Evolutionary conservation across 768 basidiomycete species (phyloP), one percentile per base, ranked within the genome.

Genomic region (Gelatoporia subvermispora): DNA sequence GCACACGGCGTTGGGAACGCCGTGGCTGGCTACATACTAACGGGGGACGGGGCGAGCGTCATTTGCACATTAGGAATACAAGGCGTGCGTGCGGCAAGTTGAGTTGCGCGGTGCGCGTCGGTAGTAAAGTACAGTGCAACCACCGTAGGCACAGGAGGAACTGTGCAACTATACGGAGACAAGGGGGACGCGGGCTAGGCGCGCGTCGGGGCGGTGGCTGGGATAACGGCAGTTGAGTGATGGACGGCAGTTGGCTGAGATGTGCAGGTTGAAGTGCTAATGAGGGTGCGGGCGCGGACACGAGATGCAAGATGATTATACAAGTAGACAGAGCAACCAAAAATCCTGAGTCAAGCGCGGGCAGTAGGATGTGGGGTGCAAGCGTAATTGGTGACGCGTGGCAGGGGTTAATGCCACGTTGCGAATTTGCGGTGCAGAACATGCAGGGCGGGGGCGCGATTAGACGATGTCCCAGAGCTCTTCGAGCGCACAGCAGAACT

Each of bases 401-500:
- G n/a, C n/a, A n/a, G n/a, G n/a, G n/a, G n/a, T n/a, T n/a, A n/a
- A n/a, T n/a, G n/a, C n/a, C n/a, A n/a, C n/a, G n/a, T n/a, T n/a
- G n/a, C n/a, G n/a, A n/a, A n/a, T n/a, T n/a, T n/a, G n/a, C n/a
- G n/a, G n/a, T n/a, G n/a, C n/a, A 40, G 38, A 35, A 11, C n/a
- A 47, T 24, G 39, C 34, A 22, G 35, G 20, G 35, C n/a, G 38
- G 25, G 22, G 34, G 43, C 17, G 22, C 18, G 17, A 36, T 73
- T 70, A 93, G 45, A 93, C 78, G 60, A 96, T 83, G 64, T 93
- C 91, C 93, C 93, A 95, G 44, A 96, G 76, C 52, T 98, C 94
- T 71, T 98, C 94, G 45, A 95, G 71, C 3, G 88, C 85, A 60
- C 90, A 92, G 63, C 89, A 92, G 65, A 93, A 91, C 89, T 93